Conservation (phyloP, 306 rosid genomes). For the Canavalia gladiata region DNA sequence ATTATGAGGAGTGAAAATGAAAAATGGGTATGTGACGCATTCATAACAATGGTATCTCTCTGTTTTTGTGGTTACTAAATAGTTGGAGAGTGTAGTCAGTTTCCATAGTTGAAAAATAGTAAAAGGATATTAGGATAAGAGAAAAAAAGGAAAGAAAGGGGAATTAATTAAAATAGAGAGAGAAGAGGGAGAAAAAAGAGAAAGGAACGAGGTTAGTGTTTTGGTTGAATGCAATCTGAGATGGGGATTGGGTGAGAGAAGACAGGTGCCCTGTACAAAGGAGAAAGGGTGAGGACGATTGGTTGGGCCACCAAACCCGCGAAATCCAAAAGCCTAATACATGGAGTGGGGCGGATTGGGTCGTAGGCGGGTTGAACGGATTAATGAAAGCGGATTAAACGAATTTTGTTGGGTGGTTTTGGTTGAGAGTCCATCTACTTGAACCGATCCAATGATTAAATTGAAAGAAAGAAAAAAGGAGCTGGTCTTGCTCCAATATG, state of each 20-base stretch:
- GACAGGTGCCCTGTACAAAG: not conserved
- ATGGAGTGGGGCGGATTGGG: no score
- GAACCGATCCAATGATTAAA: no score
- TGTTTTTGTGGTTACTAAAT: slow-evolving; percentile 55
- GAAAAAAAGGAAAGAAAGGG: not conserved
- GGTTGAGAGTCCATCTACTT: no score
- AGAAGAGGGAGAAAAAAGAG: not conserved
- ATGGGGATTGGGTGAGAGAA: slow-evolving; percentile 24
- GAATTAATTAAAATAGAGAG: no score
- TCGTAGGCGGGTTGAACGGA: no score
- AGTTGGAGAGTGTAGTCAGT: not conserved
- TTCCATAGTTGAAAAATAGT: slow-evolving; percentile 2
- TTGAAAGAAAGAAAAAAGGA: no score
- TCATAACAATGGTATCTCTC: slow-evolving; percentile 52
- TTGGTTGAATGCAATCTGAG: slow-evolving; percentile 49
- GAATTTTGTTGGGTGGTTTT: no score
- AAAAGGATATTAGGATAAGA: not conserved
- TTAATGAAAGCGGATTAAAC: no score
- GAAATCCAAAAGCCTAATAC: no score
- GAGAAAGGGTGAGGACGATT: no score
- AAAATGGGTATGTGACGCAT: not conserved
- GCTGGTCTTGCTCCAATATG: no score
- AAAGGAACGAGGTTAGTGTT: not conserved
- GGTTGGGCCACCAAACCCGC: no score
- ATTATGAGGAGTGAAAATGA: not conserved